phyloP scores from a whole-genome alignment of 371 early-diverging fungal genomes.

The Mucor plumbeus region DNA sequence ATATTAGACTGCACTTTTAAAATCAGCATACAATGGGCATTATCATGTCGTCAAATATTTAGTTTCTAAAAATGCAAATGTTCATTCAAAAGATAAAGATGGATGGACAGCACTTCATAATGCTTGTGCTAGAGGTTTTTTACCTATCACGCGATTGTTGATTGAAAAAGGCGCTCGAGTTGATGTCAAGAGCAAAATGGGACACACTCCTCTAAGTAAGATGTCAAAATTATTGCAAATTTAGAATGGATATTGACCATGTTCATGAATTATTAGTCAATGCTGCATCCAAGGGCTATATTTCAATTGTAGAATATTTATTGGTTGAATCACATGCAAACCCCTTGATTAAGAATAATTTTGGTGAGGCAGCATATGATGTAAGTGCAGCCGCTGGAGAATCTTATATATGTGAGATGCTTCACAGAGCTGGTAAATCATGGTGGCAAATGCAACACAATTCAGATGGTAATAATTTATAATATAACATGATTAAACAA shows the following conservation, averaged over 20 bases:
- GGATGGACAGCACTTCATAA: slow-evolving; percentile 91
- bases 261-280: slow-evolving; percentile 54
- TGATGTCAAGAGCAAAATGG: slow-evolving; percentile 69
- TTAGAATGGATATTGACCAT: not conserved
- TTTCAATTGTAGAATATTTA: slow-evolving; percentile 70
- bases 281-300: slow-evolving; percentile 77
- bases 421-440: slow-evolving; percentile 61
- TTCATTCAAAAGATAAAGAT: slow-evolving; percentile 74
- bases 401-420: slow-evolving; percentile 71
- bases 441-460: slow-evolving; percentile 47
- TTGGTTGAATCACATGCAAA: slow-evolving; percentile 67
- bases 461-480: slow-evolving; percentile 23
- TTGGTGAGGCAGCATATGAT: slow-evolving; percentile 84
- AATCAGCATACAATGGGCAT: slow-evolving; percentile 79
- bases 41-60: slow-evolving; percentile 67
- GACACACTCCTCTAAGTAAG: slow-evolving; percentile 82
- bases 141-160: slow-evolving; percentile 64
- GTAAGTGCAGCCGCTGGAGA: slow-evolving; percentile 72
- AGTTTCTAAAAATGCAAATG: slow-evolving; percentile 66
- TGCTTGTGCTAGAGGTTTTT: slow-evolving; percentile 68
- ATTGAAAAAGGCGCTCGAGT: slow-evolving; percentile 64
- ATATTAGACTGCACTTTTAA: slow-evolving; percentile 75
- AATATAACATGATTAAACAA: too few relatives aligned
- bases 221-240: not conserved
- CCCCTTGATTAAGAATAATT: slow-evolving; percentile 68